A percentile compares a stretch with the other conserved stretches of the same genome.
Evolutionary conservation across 1,284 basidiomycete genomes (phyloP).

Genomic region (Crucibulum cyathiforme): DNA sequence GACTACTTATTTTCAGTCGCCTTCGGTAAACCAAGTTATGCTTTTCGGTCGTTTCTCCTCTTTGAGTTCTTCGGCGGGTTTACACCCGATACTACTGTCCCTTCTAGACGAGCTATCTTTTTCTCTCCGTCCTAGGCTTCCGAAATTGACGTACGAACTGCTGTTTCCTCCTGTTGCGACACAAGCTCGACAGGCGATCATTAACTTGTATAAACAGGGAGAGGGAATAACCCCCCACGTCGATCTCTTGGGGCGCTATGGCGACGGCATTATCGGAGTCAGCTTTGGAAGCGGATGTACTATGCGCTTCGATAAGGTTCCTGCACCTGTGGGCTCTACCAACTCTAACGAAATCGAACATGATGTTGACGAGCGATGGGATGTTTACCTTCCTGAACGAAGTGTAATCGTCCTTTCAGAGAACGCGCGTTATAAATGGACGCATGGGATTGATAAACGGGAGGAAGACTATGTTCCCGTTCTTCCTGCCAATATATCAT

Average conservation of each 20-base stretch:
- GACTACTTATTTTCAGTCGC: no score
- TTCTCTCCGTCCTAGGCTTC: slow-evolving; percentile 54
- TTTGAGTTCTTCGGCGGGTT: slow-evolving; percentile 44
- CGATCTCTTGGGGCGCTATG: slow-evolving; percentile 77
- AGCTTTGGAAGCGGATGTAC: slow-evolving; percentile 75
- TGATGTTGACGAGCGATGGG: slow-evolving; percentile 32
- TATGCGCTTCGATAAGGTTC: slow-evolving; percentile 65
- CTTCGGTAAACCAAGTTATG: no score
- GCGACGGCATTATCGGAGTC: slow-evolving; percentile 81
- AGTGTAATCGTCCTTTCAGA: slow-evolving; percentile 74
- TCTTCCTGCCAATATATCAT: not conserved
- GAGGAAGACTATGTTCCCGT: slow-evolving; percentile 35
- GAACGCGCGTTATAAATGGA: slow-evolving; percentile 73
- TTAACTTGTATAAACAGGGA: slow-evolving; percentile 80
- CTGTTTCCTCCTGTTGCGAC: slow-evolving; percentile 57
- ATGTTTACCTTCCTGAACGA: slow-evolving; percentile 69
- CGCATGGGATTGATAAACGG: slow-evolving; percentile 46
- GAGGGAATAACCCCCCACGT: slow-evolving; percentile 83
- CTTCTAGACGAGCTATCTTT: slow-evolving; percentile 58
- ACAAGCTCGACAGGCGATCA: slow-evolving; percentile 74
- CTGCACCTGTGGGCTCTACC: slow-evolving; percentile 8
- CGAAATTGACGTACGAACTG: slow-evolving; percentile 51
- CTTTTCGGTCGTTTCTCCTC: no score
- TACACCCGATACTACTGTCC: slow-evolving; percentile 60
- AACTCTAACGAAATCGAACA: not conserved